Conservation (phyloP, 306 rosid genomes). For the Malus sylvestris region DNA sequence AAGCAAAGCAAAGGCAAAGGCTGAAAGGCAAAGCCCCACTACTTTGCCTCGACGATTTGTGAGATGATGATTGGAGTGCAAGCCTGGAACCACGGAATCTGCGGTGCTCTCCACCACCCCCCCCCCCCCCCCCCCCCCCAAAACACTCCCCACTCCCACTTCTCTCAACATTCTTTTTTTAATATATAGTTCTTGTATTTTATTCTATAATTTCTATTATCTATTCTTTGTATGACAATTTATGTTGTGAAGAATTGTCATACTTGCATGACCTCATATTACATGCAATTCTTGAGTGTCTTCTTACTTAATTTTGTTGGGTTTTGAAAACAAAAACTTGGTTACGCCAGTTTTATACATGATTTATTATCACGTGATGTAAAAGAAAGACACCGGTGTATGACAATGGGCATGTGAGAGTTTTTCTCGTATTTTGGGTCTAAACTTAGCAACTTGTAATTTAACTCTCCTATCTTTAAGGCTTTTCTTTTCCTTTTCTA, state of each 20-base stretch:
- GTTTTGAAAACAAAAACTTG: not conserved
- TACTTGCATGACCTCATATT: constrained; percentile 39
- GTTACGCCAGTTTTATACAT: not conserved
- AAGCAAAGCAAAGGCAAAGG: constrained; percentile 5
- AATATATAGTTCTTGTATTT: not conserved
- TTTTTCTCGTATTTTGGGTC: not conserved
- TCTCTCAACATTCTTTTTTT: not conserved
- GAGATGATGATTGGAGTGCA: constrained; percentile 65
- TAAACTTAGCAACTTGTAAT: not conserved
- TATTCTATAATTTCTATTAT: not conserved
- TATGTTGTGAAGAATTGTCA: constrained; percentile 11
- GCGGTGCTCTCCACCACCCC: constrained; percentile 49
- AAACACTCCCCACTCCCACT: constrained; percentile 28
- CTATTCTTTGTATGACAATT: not conserved
- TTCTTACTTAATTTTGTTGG: not conserved
- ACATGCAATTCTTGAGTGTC: constrained; percentile 42
- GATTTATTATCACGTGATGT: not conserved
- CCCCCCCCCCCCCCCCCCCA: constrained; percentile 19
- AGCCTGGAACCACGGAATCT: constrained; percentile 87
- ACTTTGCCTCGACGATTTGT: constrained; percentile 65
- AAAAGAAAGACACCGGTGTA: not conserved
- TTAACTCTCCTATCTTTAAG: not conserved
- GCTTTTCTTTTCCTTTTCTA: not conserved
- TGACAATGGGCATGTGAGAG: not conserved
- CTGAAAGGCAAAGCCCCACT: constrained; percentile 28